Percentiles rank a stretch among this genome's conserved stretches.
phyloP scores from a whole-genome alignment of 2,329 filamentous ascomycete genomes.

The Alternaria solani region DNA sequence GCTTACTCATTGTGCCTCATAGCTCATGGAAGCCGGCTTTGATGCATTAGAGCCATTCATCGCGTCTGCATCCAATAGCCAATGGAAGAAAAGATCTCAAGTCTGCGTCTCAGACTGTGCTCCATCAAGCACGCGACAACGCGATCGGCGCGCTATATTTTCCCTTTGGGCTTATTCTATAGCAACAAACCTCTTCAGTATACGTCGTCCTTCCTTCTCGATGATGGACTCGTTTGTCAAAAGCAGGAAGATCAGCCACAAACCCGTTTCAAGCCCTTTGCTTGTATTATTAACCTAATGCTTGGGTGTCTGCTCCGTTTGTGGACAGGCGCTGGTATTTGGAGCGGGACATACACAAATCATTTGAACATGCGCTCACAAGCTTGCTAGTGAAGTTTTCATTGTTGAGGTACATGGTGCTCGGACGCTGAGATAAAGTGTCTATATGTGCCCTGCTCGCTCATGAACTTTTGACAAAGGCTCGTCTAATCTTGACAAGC shows the following conservation, averaged over 20 bases:
- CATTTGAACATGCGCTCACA: neutral
- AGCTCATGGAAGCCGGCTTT: neutral
- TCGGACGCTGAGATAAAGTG: constrained; percentile 9
- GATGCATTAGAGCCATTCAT: neutral
- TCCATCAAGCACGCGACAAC: neutral
- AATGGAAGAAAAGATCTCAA: neutral
- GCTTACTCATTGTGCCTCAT: constrained; percentile 3
- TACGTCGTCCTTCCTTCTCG: constrained; percentile 42
- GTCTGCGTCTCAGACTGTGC: neutral
- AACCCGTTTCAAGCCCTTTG: constrained; percentile 23
- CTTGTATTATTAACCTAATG: constrained; percentile 41
- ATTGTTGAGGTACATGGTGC: constrained; percentile 14
- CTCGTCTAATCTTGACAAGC: constrained; percentile 17
- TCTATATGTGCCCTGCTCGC: constrained; percentile 12
- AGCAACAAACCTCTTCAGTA: constrained; percentile 39
- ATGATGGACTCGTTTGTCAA: constrained; percentile 47
- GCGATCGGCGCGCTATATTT: neutral
- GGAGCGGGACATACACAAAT: constrained; percentile 20
- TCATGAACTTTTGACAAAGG: constrained; percentile 24
- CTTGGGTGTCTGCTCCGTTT: constrained; percentile 32
- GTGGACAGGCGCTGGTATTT: constrained; percentile 33
- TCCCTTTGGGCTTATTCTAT: neutral
- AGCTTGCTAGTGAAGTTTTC: constrained; percentile 8
- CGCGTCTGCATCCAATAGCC: neutral
- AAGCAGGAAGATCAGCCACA: constrained; percentile 35